Base-by-base conservation (phyloP, 2,329 filamentous ascomycete species). In the Hysterium pulicare region DNA sequence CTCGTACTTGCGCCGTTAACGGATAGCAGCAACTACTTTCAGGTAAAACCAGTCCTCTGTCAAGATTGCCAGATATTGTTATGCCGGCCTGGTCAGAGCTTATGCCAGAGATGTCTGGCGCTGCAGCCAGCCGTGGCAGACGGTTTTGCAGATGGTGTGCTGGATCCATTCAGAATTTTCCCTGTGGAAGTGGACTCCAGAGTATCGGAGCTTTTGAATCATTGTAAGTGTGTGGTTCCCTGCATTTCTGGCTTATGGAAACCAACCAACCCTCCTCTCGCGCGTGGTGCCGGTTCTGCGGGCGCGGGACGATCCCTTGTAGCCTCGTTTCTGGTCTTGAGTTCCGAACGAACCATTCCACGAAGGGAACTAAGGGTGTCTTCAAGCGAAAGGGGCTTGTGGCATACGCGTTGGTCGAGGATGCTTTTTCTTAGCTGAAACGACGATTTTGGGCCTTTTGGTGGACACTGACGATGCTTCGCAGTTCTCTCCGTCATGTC, bases 401-500 rank as follows among this genome's bases (percentile, higher is more conserved):
- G 13, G 24, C 24, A 28, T 20, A 33, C 38, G 30, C 33, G 22
- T 20, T 37, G 5, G 23, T 30, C 32, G 19, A 36, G 21, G 9
- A 23, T 26, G 32, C 26, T n/a, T 19, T 26, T 21, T 33, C 32
- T 42, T 23, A 24, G 33, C 38, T 34, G 28, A 32, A 38, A 20
- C 20, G 40, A 8, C 16, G 24, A 22, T 15, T 37, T 32, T 28
- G 37, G 8, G 10, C 34, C 23, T 41, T 22, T 10, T 24, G 9
- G 26, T 31, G 26, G 28, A 13, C 21, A 43, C 60, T 64, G 44
- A 64, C 50, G 21, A 33, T 15, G 13, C 13, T 22, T 40, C 39
- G 20, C 37, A 67, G 64, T 65, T 47, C 46, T 61, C 26, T 51
- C 55, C 24, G 54, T 62, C 39, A 67, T 67, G 62, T 60, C 59